phyloP scores from a whole-genome alignment of 768 basidiomycete genomes.

The Fibroporia radiculosa region DNA sequence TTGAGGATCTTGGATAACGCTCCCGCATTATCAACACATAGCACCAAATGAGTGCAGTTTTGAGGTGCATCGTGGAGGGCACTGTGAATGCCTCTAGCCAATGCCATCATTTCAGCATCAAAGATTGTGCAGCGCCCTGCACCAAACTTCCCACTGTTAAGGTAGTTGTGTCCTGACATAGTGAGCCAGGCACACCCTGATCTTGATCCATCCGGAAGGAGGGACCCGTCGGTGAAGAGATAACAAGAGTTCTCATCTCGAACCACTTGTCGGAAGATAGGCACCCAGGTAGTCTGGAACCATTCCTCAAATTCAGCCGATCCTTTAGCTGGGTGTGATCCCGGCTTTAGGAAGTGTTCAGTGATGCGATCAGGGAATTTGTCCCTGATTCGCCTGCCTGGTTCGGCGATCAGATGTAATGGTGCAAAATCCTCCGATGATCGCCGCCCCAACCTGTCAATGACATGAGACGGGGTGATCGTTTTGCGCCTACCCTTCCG shows the following conservation, averaged over 20 bases:
- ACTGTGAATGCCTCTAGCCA: background rate
- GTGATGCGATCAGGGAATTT: background rate
- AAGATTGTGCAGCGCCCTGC: background rate
- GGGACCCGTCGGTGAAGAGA: background rate
- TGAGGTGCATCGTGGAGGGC: background rate
- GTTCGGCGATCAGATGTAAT: background rate
- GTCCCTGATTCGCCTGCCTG: background rate
- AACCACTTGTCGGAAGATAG: background rate
- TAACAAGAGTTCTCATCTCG: background rate
- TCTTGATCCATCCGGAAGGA: background rate
- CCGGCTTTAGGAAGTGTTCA: background rate
- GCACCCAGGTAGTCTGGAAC: background rate
- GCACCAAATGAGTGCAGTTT: no score
- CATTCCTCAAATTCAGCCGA: background rate
- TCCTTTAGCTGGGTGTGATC: background rate
- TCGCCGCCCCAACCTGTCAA: background rate
- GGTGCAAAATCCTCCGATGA: background rate
- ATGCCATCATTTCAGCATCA: slow-evolving; percentile 1
- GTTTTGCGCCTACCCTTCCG: background rate
- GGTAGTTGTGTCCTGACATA: background rate
- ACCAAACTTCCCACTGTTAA: background rate
- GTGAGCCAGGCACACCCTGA: background rate
- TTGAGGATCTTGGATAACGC: no score
- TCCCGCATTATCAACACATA: no score
- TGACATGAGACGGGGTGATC: background rate